Conservation (phyloP, 129 eudicot genomes). For the Tagetes erecta region DNA sequence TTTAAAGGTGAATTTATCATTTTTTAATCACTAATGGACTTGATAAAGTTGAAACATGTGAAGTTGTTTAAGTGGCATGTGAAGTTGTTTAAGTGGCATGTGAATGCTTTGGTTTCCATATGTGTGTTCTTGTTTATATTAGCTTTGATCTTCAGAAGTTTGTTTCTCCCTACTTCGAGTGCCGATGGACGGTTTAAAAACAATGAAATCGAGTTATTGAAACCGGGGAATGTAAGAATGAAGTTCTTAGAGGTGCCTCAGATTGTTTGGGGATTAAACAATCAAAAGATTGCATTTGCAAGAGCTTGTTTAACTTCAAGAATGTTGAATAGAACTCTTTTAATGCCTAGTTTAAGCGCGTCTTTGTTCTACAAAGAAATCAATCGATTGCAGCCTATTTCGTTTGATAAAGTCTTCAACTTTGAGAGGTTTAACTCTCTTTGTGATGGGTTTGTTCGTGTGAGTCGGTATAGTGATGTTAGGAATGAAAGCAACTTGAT, state of each 20-base stretch:
- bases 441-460: slow-evolving; percentile 68
- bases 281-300: slow-evolving; percentile 95
- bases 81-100: no score
- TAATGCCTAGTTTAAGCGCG: slow-evolving; percentile 95
- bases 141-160: slow-evolving; percentile 47
- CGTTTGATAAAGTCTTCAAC: slow-evolving; percentile 71
- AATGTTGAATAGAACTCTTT: slow-evolving; percentile 70
- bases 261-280: slow-evolving; percentile 94
- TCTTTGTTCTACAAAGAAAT: slow-evolving; percentile 85
- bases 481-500: slow-evolving; percentile 43
- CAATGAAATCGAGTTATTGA: slow-evolving; percentile 16
- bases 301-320: slow-evolving; percentile 95
- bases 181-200: slow-evolving; percentile 2
- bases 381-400: slow-evolving; percentile 63
- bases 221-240: slow-evolving; percentile 19
- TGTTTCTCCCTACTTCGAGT: slow-evolving; percentile 42
- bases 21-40: slow-evolving; percentile 46
- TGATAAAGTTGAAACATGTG: slow-evolving; percentile 39
- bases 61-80: slow-evolving; percentile 51
- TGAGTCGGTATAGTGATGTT: slow-evolving; percentile 57
- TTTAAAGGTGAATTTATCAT: not conserved
- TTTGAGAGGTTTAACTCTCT: slow-evolving; percentile 60
- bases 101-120: slow-evolving; percentile 48
- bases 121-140: slow-evolving; percentile 45
- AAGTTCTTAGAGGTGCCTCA: slow-evolving; percentile 89